phyloP scores from a whole-genome alignment of 208 protist species.

The Trichomonas vaginalis region DNA sequence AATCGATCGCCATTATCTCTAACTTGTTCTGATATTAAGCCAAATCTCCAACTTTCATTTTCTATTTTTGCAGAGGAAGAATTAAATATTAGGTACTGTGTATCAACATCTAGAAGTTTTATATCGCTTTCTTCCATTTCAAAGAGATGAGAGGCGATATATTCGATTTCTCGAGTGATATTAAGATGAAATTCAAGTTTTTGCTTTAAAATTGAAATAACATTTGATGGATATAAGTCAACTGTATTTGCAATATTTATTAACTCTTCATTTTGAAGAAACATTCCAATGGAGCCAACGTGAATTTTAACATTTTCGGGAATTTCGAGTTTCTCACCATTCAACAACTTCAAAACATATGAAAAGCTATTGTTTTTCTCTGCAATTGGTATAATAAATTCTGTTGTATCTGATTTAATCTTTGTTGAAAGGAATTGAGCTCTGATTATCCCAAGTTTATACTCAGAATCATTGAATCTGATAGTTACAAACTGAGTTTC shows the following conservation, averaged over 20 bases:
- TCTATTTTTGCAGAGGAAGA: neutral
- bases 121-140: neutral
- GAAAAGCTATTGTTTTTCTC: neutral
- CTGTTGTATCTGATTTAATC: neutral
- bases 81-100: neutral
- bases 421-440: neutral
- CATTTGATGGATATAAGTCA: neutral
- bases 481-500: neutral
- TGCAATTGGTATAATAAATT: neutral
- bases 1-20: neutral
- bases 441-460: neutral
- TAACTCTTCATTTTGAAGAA: neutral
- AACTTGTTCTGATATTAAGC: neutral
- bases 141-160: neutral
- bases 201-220: neutral
- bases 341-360: neutral
- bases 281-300: neutral
- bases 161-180: neutral
- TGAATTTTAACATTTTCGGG: neutral
- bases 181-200: neutral
- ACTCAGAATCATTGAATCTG: neutral
- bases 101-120: neutral
- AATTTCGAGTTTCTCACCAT: neutral
- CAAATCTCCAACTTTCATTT: neutral
- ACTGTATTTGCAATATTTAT: neutral